Conservation (phyloP, 192 early-diverging fungal genomes). For the Dimargaris cristalligena region DNA sequence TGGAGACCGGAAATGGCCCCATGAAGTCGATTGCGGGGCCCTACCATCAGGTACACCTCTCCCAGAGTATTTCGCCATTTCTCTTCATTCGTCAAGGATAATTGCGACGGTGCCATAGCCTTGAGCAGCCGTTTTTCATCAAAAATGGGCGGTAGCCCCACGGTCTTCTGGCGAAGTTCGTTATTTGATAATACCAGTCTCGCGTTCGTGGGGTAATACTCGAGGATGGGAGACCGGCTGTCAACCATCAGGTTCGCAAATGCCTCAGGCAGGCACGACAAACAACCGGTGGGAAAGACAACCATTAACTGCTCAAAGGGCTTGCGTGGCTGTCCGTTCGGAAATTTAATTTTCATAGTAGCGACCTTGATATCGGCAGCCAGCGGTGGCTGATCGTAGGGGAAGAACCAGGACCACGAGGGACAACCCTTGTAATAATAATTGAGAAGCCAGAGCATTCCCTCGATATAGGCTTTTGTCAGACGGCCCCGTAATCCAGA, state of each 20-base stretch:
- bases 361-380: constrained; percentile 65
- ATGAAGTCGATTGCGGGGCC: constrained; percentile 42
- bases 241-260: constrained; percentile 71
- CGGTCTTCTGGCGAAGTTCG: constrained; percentile 84
- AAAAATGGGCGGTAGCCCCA: constrained; percentile 88
- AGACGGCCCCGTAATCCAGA: constrained; percentile 35
- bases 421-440: constrained; percentile 91
- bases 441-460: constrained; percentile 86
- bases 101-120: constrained; percentile 46
- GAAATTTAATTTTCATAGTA: constrained; percentile 56
- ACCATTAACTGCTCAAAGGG: constrained; percentile 97
- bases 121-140: constrained; percentile 64
- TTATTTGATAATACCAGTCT: constrained; percentile 88
- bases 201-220: constrained; percentile 89
- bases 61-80: constrained; percentile 54
- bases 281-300: constrained; percentile 70
- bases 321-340: constrained; percentile 63
- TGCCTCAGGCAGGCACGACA: constrained; percentile 33
- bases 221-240: constrained; percentile 70
- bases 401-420: constrained; percentile 97
- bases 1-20: constrained; percentile 28
- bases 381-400: constrained; percentile 88
- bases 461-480: constrained; percentile 69
- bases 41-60: constrained; percentile 34
- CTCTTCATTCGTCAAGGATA: constrained; percentile 55